Evolutionary conservation across 2,329 filamentous ascomycete genomes (phyloP).

Genomic region (Xylaria arbuscula): DNA sequence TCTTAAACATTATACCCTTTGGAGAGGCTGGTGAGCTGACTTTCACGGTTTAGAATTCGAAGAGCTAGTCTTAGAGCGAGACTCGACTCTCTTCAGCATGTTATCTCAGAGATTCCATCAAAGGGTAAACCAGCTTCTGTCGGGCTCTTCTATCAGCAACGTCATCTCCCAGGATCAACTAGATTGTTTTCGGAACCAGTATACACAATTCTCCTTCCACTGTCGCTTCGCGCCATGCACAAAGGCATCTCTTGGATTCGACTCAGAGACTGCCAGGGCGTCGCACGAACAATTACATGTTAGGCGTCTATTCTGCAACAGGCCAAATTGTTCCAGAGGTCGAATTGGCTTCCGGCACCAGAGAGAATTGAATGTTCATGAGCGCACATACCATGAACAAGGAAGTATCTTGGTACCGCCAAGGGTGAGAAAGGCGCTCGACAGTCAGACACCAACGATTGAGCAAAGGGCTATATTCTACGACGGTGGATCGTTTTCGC

Average conservation of each 20-base stretch:
- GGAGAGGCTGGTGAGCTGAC: background rate
- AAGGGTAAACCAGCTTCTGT: slow-evolving; percentile 11
- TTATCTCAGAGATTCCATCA: slow-evolving; percentile 12
- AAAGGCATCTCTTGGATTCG: slow-evolving; percentile 25
- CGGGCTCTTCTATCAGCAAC: background rate
- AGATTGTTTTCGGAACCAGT: slow-evolving; percentile 21
- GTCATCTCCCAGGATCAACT: slow-evolving; percentile 10
- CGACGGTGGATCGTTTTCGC: background rate
- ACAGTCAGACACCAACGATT: background rate
- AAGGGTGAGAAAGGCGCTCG: slow-evolving; percentile 17
- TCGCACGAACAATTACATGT: slow-evolving; percentile 27
- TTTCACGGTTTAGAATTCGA: slow-evolving; percentile 12
- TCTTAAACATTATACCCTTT: background rate
- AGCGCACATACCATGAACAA: slow-evolving; percentile 23
- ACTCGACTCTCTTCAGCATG: slow-evolving; percentile 16
- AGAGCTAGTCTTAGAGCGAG: slow-evolving; percentile 6
- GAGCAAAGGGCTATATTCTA: background rate
- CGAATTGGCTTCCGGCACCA: slow-evolving; percentile 24
- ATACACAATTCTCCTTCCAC: slow-evolving; percentile 14
- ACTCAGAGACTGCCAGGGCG: slow-evolving; percentile 8
- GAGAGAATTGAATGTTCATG: slow-evolving; percentile 15
- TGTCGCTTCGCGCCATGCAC: slow-evolving; percentile 27
- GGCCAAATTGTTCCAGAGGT: slow-evolving; percentile 18
- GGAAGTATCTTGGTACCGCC: slow-evolving; percentile 25
- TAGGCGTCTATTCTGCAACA: slow-evolving; percentile 26